phyloP scores from a whole-genome alignment of 495 filamentous ascomycete genomes.

The Penicillium canariense region DNA sequence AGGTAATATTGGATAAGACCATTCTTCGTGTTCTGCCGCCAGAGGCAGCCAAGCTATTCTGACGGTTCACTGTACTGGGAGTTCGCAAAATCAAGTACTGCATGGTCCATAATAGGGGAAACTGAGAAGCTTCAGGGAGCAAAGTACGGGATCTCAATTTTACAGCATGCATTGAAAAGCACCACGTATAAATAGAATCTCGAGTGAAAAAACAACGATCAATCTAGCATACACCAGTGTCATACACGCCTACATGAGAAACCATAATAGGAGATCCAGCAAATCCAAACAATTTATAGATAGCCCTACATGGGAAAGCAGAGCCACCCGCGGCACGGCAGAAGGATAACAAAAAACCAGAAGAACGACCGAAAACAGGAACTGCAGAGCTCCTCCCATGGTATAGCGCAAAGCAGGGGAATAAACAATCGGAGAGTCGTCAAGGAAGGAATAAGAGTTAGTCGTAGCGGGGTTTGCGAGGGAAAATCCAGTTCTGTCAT shows the following conservation, averaged over 20 bases:
- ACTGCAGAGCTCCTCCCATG: conserved; percentile 26
- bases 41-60: conserved; percentile 5
- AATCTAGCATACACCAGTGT: background rate
- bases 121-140: background rate
- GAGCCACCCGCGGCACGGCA: background rate
- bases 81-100: too few relatives aligned
- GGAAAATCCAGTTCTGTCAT: conserved; percentile 26
- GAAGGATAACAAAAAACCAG: conserved; percentile 3
- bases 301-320: background rate
- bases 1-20: conserved; percentile 21
- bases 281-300: background rate
- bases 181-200: background rate
- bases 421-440: conserved; percentile 18
- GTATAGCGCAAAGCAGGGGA: conserved; percentile 27
- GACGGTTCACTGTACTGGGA: too few relatives aligned
- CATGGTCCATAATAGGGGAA: too few relatives aligned
- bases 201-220: background rate
- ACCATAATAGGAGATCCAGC: background rate
- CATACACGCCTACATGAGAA: background rate
- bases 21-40: conserved; percentile 11
- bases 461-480: conserved; percentile 21
- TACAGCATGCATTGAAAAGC: background rate
- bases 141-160: background rate
- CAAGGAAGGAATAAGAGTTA: conserved; percentile 31
- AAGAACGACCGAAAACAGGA: conserved; percentile 13